Evolutionary conservation across 2,329 filamentous ascomycete genomes (phyloP), one percentile per base, ranked within the genome.

Genomic region (Thielaviopsis musarum): DNA sequence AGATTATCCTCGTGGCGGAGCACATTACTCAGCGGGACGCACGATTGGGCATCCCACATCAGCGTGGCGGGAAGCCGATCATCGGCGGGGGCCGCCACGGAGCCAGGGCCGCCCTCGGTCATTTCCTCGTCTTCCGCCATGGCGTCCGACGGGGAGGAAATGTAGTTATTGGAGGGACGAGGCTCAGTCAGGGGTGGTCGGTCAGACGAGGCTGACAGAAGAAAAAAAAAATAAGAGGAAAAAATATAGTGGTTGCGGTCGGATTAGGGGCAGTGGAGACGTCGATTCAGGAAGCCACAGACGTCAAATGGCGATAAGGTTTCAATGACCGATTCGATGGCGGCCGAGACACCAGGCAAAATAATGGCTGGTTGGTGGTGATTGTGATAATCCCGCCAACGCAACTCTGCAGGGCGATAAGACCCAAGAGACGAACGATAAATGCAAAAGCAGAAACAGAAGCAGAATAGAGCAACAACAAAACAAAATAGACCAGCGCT

Each of bases 1-100:
- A 79, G 68, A 64, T 81, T 77, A 58, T 74, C 72, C 54, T 77
- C 72, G 7, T 57, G 48, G 48, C 65, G 66, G 26, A 82, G 70
- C 30, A 73, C 67, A 59, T 69, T 74, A 52, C 71, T 70, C 52
- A 80, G 67, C 15, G 77, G 75, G 19, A 82, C 68, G 65, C 72
- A 76, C 52, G 71, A 67, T 63, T 73, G 72, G 28, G 68, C 66
- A 64, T 77, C 76, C 66, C 74, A 71, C 61, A 73, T 58, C 60
- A 75, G 62, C 61, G 64, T 65, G 59, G 65, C 67, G 59, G 57
- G 38, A 56, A 28, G 17, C 30, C 52, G 59, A 38, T 54, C 54
- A 9, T 34, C 49, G 24, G 56, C 65, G 59, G 60, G 64, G 62
- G 58, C 60, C 54, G 58, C 63, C 56, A 61, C 62, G 56, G 62